These are phyloP conservation scores for Ophiostoma australiae DNA, from an alignment of 2,329 filamentous ascomycete genomes.

Conservation along the genomic window DNA sequence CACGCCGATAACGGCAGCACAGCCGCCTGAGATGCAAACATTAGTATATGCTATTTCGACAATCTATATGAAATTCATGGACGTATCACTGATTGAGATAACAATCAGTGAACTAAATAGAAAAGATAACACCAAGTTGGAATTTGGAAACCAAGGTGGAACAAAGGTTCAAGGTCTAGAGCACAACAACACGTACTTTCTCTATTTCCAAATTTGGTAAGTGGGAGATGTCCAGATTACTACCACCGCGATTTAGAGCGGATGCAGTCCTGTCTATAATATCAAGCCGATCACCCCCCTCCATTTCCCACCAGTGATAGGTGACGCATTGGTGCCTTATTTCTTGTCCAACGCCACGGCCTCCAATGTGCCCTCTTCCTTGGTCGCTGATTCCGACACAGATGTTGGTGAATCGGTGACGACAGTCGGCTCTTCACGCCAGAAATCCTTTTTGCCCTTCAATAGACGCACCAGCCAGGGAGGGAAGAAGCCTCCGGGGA, in stretches of 20 bases:
- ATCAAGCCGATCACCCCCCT: constrained; percentile 1
- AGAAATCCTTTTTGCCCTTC: constrained; percentile 28
- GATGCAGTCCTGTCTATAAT: constrained; percentile 9
- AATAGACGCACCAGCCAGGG: constrained; percentile 31
- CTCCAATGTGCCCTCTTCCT: constrained; percentile 11
- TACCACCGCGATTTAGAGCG: neutral
- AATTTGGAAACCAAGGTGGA: neutral
- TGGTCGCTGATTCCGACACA: constrained; percentile 2
- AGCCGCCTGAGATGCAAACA: neutral
- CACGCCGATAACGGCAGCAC: constrained; percentile 14
- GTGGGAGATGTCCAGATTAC: neutral
- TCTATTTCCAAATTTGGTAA: neutral
- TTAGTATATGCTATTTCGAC: neutral
- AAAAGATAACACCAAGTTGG: neutral
- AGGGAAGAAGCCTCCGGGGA: constrained; percentile 46
- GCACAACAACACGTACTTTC: neutral
- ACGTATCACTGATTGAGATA: neutral
- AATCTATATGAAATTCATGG: neutral
- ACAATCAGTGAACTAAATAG: neutral
- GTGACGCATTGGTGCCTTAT: constrained; percentile 12
- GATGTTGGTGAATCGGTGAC: constrained; percentile 8
- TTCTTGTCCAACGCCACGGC: constrained; percentile 10
- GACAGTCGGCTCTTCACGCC: constrained; percentile 19
- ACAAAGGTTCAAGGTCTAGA: constrained; percentile 3
- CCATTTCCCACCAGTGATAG: neutral